phyloP scores from a whole-genome alignment of 2,329 filamentous ascomycete species.

The Aspergillus thermomutatus region DNA sequence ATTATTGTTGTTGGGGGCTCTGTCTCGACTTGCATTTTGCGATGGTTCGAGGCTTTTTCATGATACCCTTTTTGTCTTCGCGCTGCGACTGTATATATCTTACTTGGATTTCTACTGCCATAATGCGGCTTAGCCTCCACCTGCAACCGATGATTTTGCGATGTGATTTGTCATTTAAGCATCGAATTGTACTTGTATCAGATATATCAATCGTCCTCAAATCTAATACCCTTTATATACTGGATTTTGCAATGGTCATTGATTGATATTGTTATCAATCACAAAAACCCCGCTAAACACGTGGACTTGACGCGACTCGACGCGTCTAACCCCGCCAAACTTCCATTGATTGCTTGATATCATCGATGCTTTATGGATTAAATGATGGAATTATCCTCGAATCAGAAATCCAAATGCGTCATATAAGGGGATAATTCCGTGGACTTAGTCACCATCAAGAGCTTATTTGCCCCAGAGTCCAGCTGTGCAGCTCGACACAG shows the following conservation, averaged over 20 bases:
- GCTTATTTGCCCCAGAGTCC: too few species aligned
- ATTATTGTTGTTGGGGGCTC: conserved; percentile 15
- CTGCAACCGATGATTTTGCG: not conserved
- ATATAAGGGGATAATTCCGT: not conserved
- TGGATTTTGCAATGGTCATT: not conserved
- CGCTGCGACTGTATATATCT: conserved; percentile 1
- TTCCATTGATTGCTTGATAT: not conserved
- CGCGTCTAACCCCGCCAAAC: not conserved
- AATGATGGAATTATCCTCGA: not conserved
- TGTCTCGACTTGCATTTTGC: not conserved
- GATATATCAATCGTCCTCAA: not conserved
- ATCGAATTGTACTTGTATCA: not conserved
- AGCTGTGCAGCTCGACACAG: not conserved
- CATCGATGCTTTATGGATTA: not conserved
- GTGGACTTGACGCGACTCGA: not conserved
- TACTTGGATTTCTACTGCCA: not conserved
- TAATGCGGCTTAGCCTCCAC: not conserved
- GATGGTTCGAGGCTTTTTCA: not conserved
- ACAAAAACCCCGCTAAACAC: not conserved
- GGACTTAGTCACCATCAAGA: not conserved
- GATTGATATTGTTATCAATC: not conserved
- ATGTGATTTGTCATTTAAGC: too few species aligned
- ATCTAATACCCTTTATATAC: not conserved
- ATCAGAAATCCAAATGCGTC: not conserved
- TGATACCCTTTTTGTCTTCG: conserved; percentile 1